Evolutionary conservation across 345 rosid genomes (phyloP).

Genomic region (Jatropha curcas): DNA sequence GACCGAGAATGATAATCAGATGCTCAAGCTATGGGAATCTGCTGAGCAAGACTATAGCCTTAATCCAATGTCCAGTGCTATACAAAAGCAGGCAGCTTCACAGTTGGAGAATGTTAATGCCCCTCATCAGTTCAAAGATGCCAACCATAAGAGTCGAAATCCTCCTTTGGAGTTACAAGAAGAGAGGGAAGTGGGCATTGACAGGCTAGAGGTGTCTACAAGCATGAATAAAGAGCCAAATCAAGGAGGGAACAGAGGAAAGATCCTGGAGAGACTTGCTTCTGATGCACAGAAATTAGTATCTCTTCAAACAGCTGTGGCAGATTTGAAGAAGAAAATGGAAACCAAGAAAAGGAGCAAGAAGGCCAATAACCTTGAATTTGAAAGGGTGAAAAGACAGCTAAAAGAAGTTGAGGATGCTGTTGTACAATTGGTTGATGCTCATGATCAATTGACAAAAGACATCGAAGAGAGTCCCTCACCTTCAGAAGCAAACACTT

Average conservation of each 20-base stretch:
- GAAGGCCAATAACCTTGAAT: conserved; percentile 17
- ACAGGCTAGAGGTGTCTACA: conserved; percentile 61
- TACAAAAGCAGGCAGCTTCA: conserved; percentile 22
- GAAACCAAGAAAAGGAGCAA: conserved; percentile 20
- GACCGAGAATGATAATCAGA: conserved; percentile 19
- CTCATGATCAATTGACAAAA: conserved; percentile 20
- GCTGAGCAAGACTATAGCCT: conserved; percentile 20
- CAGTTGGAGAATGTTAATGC: conserved; percentile 4
- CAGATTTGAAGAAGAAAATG: conserved; percentile 26
- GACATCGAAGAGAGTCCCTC: conserved; percentile 17
- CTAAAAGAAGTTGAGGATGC: conserved; percentile 32
- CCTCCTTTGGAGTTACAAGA: conserved; percentile 52
- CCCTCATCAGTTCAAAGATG: conserved; percentile 17
- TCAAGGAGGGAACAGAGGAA: conserved; percentile 27
- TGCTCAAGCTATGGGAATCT: conserved; percentile 34
- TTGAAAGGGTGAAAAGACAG: conserved; percentile 23
- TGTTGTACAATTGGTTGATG: conserved; percentile 14
- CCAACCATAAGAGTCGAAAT: conserved; percentile 22
- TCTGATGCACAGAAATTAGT: conserved; percentile 29
- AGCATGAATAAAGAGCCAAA: conserved; percentile 35
- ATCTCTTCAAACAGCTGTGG: conserved; percentile 26
- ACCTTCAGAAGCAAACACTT: conserved; percentile 19
- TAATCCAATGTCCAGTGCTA: conserved; percentile 16
- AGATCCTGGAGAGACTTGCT: conserved; percentile 30
- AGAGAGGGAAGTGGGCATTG: conserved; percentile 68